Base-by-base conservation (phyloP, 768 basidiomycete genomes). In the Mrakia blollopis region DNA sequence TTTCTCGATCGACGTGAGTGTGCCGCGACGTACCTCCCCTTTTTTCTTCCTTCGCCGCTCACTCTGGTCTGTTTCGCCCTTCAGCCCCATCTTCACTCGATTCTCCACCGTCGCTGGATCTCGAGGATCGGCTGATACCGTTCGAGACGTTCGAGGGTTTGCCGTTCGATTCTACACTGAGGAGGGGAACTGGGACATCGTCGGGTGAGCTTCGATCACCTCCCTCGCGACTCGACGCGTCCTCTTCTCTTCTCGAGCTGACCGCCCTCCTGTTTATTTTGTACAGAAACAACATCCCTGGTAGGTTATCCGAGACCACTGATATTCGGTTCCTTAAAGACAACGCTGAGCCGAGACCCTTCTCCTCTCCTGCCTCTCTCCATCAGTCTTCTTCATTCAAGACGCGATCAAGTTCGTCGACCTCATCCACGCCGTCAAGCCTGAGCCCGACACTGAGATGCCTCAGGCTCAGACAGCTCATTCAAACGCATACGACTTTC, bases 331-430 rank as follows among this genome's bases (percentile, higher is more conserved):
- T 62, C 28, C 21, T 25, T 41, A 14, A 44, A 44, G 44, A 44
- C 44, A 9, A 44, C 10, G 44, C 44, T 44, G 44, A 44, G 14
- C 44, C 44, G 44, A 44, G 14, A 9, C 44, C 44, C 44, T 44
- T 1, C 11, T 14, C 44, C n/a, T 37, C n/a, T 63, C 7, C 44
- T 44, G 10, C 44, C 14, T 41, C 63, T 25, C 39, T 32, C 35
- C 7, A 62, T 25, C 13, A 41, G 39, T 76, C 30, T 63, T 72
- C 28, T 62, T 50, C 57, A 60, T 54, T n/a, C 37, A 54, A 81
- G 90, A 95, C 78, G 89, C 89, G 2, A 89, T 92, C 83, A 91
- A 94, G 83, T 94, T 94, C 82, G 91, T 91, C 21, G 93, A 95
- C 47, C 73, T 78, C 41, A 50, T 73, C 47, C 77, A 78, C 39